These are phyloP conservation scores for Clathrus columnatus DNA, from an alignment of 768 basidiomycete species.

Conservation along the genomic window DNA sequence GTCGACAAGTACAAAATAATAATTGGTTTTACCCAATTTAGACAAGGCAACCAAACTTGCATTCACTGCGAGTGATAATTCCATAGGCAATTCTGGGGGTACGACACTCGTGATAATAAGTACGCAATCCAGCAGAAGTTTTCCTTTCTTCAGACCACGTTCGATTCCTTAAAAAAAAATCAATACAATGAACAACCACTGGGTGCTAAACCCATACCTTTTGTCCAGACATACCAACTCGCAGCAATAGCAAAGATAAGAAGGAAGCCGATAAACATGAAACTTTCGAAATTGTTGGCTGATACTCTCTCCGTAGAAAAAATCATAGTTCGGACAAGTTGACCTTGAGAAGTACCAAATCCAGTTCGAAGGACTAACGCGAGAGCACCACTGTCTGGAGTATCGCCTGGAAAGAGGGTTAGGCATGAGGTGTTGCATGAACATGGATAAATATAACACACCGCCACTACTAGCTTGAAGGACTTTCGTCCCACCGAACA, in stretches of 20 bases:
- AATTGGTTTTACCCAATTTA: constrained; percentile 63
- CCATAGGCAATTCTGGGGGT: constrained; percentile 97
- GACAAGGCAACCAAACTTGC: constrained; percentile 88
- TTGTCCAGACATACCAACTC: constrained; percentile 96
- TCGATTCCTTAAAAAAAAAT: constrained; percentile 61
- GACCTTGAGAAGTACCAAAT: constrained; percentile 95
- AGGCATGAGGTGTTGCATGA: constrained; percentile 21
- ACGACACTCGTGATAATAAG: constrained; percentile 96
- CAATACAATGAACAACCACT: not conserved
- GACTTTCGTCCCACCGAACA: constrained; percentile 97
- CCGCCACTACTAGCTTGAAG: constrained; percentile 67
- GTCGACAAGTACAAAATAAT: not conserved
- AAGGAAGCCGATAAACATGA: constrained; percentile 96
- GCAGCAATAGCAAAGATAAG: constrained; percentile 97
- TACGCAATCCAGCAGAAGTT: constrained; percentile 90
- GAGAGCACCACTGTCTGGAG: constrained; percentile 88
- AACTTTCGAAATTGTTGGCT: constrained; percentile 91
- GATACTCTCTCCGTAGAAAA: constrained; percentile 96
- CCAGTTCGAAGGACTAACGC: constrained; percentile 91
- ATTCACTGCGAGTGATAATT: constrained; percentile 92
- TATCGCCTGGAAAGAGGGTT: constrained; percentile 34
- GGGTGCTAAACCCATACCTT: constrained; percentile 45
- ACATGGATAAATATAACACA: constrained; percentile 22
- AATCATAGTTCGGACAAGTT: constrained; percentile 97
- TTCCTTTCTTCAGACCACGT: constrained; percentile 86